Percentiles rank a stretch among this genome's conserved stretches.
Conservation (phyloP, 495 filamentous ascomycete genomes). For the Aspergillus kassunensis region DNA sequence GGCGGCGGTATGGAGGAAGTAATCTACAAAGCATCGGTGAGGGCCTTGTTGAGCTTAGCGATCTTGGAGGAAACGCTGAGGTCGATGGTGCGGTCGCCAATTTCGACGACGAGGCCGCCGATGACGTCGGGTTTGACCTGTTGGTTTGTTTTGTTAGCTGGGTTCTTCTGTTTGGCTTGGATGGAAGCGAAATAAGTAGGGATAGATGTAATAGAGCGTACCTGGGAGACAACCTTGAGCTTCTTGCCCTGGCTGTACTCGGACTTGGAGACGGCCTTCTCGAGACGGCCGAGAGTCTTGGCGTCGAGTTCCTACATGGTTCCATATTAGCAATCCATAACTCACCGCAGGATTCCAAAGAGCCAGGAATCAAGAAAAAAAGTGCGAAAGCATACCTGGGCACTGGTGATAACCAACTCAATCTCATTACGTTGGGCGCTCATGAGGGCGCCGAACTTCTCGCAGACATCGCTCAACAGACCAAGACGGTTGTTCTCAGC, state of each 20-base stretch:
- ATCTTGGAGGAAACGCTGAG: conserved; percentile 93
- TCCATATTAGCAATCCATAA: conserved; percentile 20
- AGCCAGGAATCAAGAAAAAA: conserved; percentile 30
- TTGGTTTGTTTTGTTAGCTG: not conserved
- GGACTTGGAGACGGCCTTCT: conserved; percentile 85
- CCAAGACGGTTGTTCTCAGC: conserved; percentile 95
- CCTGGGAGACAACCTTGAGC: conserved; percentile 91
- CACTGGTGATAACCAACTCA: conserved; percentile 84
- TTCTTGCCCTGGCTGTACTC: conserved; percentile 90
- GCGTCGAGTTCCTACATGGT: conserved; percentile 72
- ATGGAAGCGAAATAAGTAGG: conserved; percentile 17
- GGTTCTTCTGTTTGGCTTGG: not conserved
- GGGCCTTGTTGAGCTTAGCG: conserved; percentile 97
- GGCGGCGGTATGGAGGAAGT: not conserved
- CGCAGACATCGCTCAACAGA: conserved; percentile 72
- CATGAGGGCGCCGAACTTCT: conserved; percentile 86
- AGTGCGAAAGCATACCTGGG: too few species aligned
- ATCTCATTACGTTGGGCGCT: conserved; percentile 87
- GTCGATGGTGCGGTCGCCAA: conserved; percentile 97
- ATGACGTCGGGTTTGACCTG: conserved; percentile 92
- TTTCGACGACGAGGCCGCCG: conserved; percentile 91
- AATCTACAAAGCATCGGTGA: conserved; percentile 91
- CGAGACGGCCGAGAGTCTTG: conserved; percentile 79
- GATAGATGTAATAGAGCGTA: conserved; percentile 31
- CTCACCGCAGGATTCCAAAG: conserved; percentile 13